Base-by-base conservation (phyloP, 2,329 filamentous ascomycete species). In the Colletotrichum sidae region DNA sequence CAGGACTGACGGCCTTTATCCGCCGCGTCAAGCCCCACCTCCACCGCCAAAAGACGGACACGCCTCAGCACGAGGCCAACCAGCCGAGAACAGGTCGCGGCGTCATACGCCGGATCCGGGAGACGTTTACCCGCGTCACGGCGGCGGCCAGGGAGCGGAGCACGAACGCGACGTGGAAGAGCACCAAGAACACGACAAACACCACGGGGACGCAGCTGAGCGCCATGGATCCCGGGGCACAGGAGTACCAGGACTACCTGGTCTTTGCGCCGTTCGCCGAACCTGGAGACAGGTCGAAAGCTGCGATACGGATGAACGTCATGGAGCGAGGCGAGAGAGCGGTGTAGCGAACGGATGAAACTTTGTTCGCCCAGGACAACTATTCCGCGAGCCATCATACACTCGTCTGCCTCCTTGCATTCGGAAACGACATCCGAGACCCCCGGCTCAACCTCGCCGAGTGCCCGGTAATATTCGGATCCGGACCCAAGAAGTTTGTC, bases 401-500 rank as follows among this genome's bases (percentile, higher is more conserved):
- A 1, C 62, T 62, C 6, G 58, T 62, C 44, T 62, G 58, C 3
- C 62, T 47, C 15, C 62, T 41, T 0, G 64, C 54, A 12, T 65
- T 67, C 2, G 64, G 64, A 17, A 64, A 67, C 6, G 64, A 63
- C 64, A 67, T 67, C 9, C 53, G 53, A 6, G 64, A 37, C 4
- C 52, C 54, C 4, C 64, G 64, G 1, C 47, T 33, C 53, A 67
- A 15, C 10, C 64, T 49, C 13, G 35, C n/a, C 2, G 64, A 67
- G 6, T 35, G 15, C 2, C 67, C 67, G n/a, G 65, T 68, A 35
- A 68, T 52, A 5, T 60, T 68, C 0, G 73, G 67, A 35, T 76
- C 75, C 0, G 65, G 66, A 38, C 75, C 73, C 37, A 85, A 69
- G 63, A 84, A 77, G 65, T 73, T 79, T 70, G 74, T 72, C 0